A percentile compares a stretch with the other conserved stretches of the same genome.
Evolutionary conservation across 2,329 filamentous ascomycete genomes (phyloP).

Genomic region (Colletotrichum paranaense): DNA sequence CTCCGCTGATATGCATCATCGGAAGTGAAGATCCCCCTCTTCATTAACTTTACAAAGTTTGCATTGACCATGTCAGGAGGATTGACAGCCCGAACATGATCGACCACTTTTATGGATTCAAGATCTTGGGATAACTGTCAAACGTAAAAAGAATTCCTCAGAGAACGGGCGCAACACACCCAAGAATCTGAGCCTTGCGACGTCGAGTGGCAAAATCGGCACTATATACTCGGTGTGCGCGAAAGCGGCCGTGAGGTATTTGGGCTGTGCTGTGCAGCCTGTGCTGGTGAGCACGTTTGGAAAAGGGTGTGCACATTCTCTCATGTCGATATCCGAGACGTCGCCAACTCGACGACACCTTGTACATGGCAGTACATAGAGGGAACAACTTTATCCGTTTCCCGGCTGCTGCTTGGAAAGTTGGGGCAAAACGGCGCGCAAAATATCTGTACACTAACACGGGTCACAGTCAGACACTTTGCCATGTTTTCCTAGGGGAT

Average conservation of each 20-base stretch:
- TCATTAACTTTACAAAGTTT: not conserved
- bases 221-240: not conserved
- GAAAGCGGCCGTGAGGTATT: not conserved
- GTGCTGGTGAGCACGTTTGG: conserved; percentile 5
- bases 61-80: not conserved
- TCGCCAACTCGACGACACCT: not conserved
- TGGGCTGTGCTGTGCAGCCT: not conserved
- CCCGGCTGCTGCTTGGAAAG: not conserved
- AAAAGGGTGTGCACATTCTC: not conserved
- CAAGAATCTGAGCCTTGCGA: not conserved
- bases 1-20: not conserved
- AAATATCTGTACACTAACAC: not conserved
- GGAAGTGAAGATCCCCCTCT: not conserved
- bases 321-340: conserved; percentile 25
- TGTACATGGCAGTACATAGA: not conserved
- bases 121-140: not conserved
- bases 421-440: not conserved
- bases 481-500: not conserved
- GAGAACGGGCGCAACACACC: not conserved
- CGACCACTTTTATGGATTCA: not conserved
- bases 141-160: not conserved
- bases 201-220: not conserved
- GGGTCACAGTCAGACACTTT: not conserved
- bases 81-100: not conserved
- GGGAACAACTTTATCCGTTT: not conserved